Evolutionary conservation across 768 basidiomycete species (phyloP).

Genomic region (Termitomyces sp.): DNA sequence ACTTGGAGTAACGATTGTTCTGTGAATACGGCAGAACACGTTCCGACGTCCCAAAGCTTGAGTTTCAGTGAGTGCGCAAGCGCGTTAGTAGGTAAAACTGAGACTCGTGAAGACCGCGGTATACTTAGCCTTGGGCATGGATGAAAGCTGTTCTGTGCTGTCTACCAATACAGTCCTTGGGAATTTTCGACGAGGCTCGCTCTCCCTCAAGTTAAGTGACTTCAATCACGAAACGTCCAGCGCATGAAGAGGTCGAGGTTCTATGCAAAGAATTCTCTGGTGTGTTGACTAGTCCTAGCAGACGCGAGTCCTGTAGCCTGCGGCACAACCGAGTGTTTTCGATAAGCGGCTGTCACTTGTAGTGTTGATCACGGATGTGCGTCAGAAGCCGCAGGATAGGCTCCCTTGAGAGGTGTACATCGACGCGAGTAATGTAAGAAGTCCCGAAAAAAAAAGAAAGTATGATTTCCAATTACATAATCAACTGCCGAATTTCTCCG

Average conservation of each 20-base stretch:
- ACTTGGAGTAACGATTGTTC: background rate
- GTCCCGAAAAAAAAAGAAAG: background rate
- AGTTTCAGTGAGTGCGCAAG: background rate
- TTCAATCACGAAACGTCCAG: background rate
- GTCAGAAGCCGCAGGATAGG: background rate
- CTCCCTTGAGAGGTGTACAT: too few species aligned
- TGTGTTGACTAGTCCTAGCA: background rate
- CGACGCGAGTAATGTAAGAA: background rate
- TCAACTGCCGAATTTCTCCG: slow-evolving; percentile 40
- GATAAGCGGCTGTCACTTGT: background rate
- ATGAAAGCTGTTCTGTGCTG: background rate
- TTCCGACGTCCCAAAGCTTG: background rate
- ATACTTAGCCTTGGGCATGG: background rate
- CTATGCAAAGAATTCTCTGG: background rate
- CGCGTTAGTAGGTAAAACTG: background rate
- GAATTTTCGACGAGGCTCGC: background rate
- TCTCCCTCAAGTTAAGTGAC: too few species aligned
- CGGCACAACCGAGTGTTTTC: background rate
- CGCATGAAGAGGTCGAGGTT: background rate
- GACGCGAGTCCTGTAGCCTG: background rate
- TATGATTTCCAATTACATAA: slow-evolving; percentile 26
- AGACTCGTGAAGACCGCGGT: background rate
- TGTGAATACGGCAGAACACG: background rate
- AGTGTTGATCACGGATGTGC: background rate
- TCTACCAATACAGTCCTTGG: background rate